A percentile compares a stretch with the other conserved stretches of the same genome.
These are phyloP conservation scores for Plasmodium knowlesi DNA, from an alignment of 169 alveolate genomes.

Conservation along the genomic window DNA sequence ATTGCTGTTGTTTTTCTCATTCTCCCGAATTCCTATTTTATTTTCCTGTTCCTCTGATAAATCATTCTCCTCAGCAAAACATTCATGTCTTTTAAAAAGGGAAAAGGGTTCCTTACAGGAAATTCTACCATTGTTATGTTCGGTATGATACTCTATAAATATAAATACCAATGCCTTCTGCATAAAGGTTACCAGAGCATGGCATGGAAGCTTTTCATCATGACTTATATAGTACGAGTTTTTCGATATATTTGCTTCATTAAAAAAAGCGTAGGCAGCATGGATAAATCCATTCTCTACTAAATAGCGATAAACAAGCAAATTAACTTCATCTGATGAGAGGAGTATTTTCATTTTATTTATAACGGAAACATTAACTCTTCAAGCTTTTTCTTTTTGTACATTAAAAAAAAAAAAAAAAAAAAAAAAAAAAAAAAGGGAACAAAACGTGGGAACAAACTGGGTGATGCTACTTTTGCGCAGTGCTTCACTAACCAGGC, in stretches of 20 bases:
- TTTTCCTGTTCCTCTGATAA: conserved; percentile 72
- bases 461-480: not conserved
- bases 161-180: conserved; percentile 91
- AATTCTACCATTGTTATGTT: conserved; percentile 80
- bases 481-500: not conserved
- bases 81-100: conserved; percentile 88
- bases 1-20: conserved; percentile 29
- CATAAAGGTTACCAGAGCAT: conserved; percentile 89
- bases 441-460: not conserved
- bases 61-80: conserved; percentile 82
- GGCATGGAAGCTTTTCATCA: conserved; percentile 89
- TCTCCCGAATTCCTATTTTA: conserved; percentile 1
- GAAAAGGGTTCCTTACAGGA: conserved; percentile 89
- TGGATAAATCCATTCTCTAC: conserved; percentile 91
- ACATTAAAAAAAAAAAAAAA: not conserved
- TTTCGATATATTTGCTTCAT: conserved; percentile 87
- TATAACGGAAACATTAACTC: conserved; percentile 6
- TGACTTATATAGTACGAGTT: conserved; percentile 88
- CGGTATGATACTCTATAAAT: conserved; percentile 90
- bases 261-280: conserved; percentile 88
- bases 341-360: conserved; percentile 87
- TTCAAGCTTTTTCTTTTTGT: conserved; percentile 15
- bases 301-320: conserved; percentile 89
- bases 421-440: not conserved
- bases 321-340: conserved; percentile 91